Base-by-base conservation (phyloP, 495 filamentous ascomycete genomes). In the Penicillium lagena region DNA sequence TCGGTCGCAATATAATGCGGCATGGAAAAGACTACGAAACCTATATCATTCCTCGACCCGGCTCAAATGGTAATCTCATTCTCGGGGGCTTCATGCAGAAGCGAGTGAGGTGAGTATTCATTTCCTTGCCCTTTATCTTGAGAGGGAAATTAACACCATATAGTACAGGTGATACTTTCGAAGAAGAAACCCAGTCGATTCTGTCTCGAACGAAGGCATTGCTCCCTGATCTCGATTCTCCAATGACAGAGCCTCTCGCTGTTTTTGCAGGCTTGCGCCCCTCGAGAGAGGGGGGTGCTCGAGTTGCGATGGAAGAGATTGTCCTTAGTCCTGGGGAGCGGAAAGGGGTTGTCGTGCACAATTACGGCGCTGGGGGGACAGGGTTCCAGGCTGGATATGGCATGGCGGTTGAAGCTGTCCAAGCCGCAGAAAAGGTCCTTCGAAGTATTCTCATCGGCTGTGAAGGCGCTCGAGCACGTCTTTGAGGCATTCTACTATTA, bases 321-420 rank as follows among this genome's bases (percentile, higher is more conserved):
- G 6, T 30, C 28, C 9, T 43, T 11, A 44, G 42, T 11, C 27
- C 9, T 2, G 12, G 14, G 1, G 14, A 36, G 12, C 35, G 41
- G 6, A n/a, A 12, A 12, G 46, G 28, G 5, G 34, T 41, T 1
- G 15, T 60, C 29, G 52, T 60, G 9, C 56, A 60, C 39, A 60
- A 57, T 29, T 95, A 56, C 42, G 45, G 53, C 1, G 46, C 50
- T 37, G 47, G 56, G 22, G 50, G 54, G 29, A 54, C 56, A 4
- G 56, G 56, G 2, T 60, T 49, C 28, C 54, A 60, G 30, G 56
- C 56, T 31, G 56, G 56, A 17, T 54, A 57, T 31, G 56, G 56
- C n/a, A 56, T 60, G 53, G 54, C 56, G 1, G 17, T 43, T 9
- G 47, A 49, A 9, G 41, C 47, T 9, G 47, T 45, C n/a, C 5